Conservation (phyloP, 345 rosid genomes). For the Pugionium cornutum region DNA sequence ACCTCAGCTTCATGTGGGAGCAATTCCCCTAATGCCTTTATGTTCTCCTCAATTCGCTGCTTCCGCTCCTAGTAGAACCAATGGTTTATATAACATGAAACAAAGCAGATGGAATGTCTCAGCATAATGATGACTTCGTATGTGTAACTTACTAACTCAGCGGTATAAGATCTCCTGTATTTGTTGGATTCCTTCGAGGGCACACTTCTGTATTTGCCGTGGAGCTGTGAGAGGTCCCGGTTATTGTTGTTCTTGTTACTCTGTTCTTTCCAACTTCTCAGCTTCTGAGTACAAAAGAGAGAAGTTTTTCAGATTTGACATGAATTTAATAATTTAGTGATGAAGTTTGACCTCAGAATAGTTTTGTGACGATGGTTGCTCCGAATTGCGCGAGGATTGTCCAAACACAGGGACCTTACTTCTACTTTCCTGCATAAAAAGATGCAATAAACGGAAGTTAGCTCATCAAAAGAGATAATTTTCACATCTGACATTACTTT, state of each 20-base stretch:
- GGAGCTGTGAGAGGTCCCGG: slow-evolving; percentile 16
- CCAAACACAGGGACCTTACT: slow-evolving; percentile 16
- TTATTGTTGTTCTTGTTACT: slow-evolving; percentile 10
- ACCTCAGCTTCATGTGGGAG: slow-evolving; percentile 54
- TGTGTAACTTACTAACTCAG: slow-evolving; percentile 30
- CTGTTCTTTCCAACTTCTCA: slow-evolving; percentile 30
- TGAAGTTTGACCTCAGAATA: slow-evolving; percentile 30
- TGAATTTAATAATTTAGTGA: slow-evolving; percentile 1
- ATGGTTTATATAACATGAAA: slow-evolving; percentile 5
- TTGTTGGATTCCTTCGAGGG: slow-evolving; percentile 9
- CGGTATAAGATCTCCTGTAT: background rate
- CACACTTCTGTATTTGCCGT: background rate
- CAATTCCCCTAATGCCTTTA: slow-evolving; percentile 49
- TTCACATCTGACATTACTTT: slow-evolving; percentile 9
- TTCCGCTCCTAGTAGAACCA: slow-evolving; percentile 43
- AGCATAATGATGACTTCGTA: background rate
- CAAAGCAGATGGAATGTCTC: background rate
- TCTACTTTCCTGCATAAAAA: slow-evolving; percentile 35
- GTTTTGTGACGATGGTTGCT: slow-evolving; percentile 5
- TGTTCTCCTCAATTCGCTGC: slow-evolving; percentile 43
- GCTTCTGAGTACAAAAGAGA: slow-evolving; percentile 27
- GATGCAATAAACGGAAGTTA: slow-evolving; percentile 7
- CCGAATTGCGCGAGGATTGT: background rate
- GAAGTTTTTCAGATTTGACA: background rate
- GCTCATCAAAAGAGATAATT: background rate